Conservation (phyloP, 805 yeast species). For the Sungouiella blattae region DNA sequence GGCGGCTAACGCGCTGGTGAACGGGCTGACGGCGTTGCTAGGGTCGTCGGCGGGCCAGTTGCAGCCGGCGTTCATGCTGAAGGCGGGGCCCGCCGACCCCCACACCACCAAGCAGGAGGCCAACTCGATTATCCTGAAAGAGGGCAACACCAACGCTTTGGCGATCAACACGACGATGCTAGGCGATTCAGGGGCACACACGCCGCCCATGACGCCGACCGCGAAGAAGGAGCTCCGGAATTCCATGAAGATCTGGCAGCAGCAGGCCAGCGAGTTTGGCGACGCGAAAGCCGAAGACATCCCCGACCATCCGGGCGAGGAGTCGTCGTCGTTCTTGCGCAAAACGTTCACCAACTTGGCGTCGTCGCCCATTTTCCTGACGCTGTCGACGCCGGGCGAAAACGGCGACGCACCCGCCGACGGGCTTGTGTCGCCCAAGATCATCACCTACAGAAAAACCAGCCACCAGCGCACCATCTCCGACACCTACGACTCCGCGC, state of each 20-base stretch:
- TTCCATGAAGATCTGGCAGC: constrained; percentile 17
- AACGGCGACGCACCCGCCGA: constrained; percentile 2
- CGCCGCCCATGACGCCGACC: constrained; percentile 12
- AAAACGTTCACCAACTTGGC: constrained; percentile 4
- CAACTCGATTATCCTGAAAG: constrained; percentile 30
- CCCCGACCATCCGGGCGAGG: background rate
- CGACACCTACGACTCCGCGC: constrained; percentile 5
- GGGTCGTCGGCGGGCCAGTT: constrained; percentile 6
- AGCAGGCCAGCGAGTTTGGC: constrained; percentile 6
- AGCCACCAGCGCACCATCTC: constrained; percentile 33
- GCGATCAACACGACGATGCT: constrained; percentile 1
- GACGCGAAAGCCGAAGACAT: constrained; percentile 1
- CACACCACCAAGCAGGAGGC: constrained; percentile 51
- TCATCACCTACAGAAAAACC: constrained; percentile 37
- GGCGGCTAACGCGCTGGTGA: background rate
- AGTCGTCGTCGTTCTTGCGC: constrained; percentile 1
- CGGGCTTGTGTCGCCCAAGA: constrained; percentile 28
- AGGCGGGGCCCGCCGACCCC: constrained; percentile 50
- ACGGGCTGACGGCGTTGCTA: background rate
- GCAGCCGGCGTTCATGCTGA: constrained; percentile 34
- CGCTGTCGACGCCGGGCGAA: background rate
- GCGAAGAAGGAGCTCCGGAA: constrained; percentile 9
- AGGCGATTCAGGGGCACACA: constrained; percentile 2
- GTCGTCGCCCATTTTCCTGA: constrained; percentile 3
- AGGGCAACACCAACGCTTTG: constrained; percentile 11